Evolutionary conservation across 495 filamentous ascomycete species (phyloP), one percentile per base, ranked within the genome.

Genomic region (Xylaria palmicola): DNA sequence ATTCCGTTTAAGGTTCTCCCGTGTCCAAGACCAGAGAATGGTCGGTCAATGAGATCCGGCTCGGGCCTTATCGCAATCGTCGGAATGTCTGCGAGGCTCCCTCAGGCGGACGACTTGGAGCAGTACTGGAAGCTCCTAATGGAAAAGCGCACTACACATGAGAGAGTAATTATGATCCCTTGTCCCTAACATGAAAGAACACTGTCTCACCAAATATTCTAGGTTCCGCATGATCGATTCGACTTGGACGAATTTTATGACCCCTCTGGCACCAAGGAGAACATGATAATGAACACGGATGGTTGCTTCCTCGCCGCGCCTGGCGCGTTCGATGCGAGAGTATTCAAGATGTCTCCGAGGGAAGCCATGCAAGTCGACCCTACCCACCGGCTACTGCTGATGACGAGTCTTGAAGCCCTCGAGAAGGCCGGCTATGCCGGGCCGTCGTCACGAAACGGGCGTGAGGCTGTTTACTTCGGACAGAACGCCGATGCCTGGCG

Each of bases 271-370:
- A 84, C 84, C 37, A 80, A 68, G 15, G 83, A 81, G 54, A 92
- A 91, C 66, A 89, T 86, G 43, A 85, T 77, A 44, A 82, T 87
- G 62, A 88, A 86, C 8, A 85, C 83, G 24, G 90, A 86, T 58
- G 89, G 89, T 12, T 90, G 88, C 72, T 92, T 87, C 74, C 86
- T 91, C 54, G 81, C 88, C 10, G 79, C 90, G 57, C 86, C 89
- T 0, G 86, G 86, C 12, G 73, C 84, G 4, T 93, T 93, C 65
- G 89, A 92, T 55, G 80, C 86, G 34, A 76, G 82, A 2, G 90
- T 91, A 75, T 92, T 92, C 84, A 90, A 89, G 68, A 90, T 92
- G 82, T 92, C 90, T 24, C 88, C 90, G 1, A 84, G 88, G 55
- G 89, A 92, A 73, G 89, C 89, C 7, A 76, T 82, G 32, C 87